Percentiles rank a stretch among this genome's conserved stretches.
Evolutionary conservation across 345 rosid species (phyloP).

Genomic region (Angophora floribunda): DNA sequence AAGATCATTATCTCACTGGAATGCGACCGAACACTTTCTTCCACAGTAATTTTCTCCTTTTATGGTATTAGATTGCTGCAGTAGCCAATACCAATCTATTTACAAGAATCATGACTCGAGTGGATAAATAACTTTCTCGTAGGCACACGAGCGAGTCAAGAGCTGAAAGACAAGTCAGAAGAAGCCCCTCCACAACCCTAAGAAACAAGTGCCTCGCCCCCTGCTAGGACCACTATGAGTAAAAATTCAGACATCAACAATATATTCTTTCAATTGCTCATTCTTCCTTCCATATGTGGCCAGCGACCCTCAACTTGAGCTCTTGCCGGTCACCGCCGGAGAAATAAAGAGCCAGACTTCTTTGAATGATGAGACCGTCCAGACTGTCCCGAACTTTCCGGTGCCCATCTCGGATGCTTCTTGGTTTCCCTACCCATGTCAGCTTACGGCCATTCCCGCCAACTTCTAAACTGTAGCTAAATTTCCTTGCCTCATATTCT

Average conservation of each 20-base stretch:
- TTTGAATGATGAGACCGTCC: constrained; percentile 72
- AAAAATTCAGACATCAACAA: neutral
- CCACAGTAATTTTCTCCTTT: neutral
- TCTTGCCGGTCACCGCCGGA: constrained; percentile 78
- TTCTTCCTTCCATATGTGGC: constrained; percentile 87
- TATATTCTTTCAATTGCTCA: constrained; percentile 1
- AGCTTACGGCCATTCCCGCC: constrained; percentile 71
- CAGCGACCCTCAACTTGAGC: constrained; percentile 75
- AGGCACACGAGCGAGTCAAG: neutral
- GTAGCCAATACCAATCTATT: neutral
- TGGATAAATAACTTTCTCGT: neutral
- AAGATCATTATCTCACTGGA: neutral
- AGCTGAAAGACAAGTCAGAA: neutral
- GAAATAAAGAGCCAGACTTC: constrained; percentile 80
- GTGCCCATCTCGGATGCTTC: constrained; percentile 86
- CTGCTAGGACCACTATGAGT: neutral
- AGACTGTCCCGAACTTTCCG: constrained; percentile 84
- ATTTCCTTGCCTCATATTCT: constrained; percentile 74
- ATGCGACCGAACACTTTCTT: neutral
- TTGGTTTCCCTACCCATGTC: constrained; percentile 79
- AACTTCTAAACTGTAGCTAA: constrained; percentile 77
- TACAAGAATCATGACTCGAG: neutral
- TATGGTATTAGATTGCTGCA: neutral
- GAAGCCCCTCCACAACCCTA: neutral
- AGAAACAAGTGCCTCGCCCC: neutral